These are phyloP conservation scores for Sugiyamaella grinbergsii DNA, from an alignment of 1,139 yeast species.

Conservation along the genomic window DNA sequence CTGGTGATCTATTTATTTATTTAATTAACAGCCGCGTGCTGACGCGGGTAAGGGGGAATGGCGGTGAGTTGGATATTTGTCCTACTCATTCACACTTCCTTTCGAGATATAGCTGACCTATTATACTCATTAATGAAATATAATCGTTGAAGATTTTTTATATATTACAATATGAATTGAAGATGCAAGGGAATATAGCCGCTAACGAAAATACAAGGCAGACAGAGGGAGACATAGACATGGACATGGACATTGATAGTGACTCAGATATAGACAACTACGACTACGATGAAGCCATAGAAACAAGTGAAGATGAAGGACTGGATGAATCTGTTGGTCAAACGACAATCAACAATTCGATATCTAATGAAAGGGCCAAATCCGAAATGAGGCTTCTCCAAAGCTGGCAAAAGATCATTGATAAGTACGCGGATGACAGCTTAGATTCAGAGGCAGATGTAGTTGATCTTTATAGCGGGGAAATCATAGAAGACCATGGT, in stretches of 20 bases:
- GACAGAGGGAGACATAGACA: neutral
- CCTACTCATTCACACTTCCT: no score
- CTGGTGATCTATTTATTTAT: no score
- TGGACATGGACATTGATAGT: neutral
- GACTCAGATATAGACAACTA: neutral
- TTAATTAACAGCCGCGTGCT: no score
- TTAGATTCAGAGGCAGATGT: slow-evolving; percentile 62
- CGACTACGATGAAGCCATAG: slow-evolving; percentile 8
- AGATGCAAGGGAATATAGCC: no score
- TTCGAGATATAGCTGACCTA: no score
- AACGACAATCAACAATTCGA: neutral
- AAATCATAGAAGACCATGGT: slow-evolving; percentile 62
- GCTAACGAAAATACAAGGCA: neutral
- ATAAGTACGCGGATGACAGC: slow-evolving; percentile 52
- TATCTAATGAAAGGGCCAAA: neutral
- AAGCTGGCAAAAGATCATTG: slow-evolving; percentile 59
- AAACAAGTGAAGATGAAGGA: slow-evolving; percentile 18
- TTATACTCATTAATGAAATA: no score
- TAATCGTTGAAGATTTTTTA: no score
- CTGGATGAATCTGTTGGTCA: neutral
- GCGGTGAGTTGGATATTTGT: no score
- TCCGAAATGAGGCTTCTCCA: slow-evolving; percentile 18
- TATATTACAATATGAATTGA: no score
- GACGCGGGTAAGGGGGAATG: no score
- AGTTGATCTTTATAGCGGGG: slow-evolving; percentile 63